Base-by-base conservation (phyloP, 768 basidiomycete species). In the Rossbeevera mucosa region DNA sequence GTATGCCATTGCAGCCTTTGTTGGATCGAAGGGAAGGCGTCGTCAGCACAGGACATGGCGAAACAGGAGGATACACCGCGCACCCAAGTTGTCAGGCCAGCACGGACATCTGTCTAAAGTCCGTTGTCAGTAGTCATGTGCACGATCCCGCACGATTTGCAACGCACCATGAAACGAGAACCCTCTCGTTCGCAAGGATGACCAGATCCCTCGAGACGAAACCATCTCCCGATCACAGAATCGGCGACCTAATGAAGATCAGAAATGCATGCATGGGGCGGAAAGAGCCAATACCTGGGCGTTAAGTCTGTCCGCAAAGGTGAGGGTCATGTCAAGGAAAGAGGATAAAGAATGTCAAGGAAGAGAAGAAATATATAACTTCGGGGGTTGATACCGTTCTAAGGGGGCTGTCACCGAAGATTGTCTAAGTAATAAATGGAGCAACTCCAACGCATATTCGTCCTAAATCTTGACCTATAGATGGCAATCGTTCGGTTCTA, bases 41-140 rank as follows among this genome's bases (percentile, higher is more conserved):
- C 4, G 29, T 56, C 52, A 59, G 51, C 21, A 30, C 28, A 51
- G 14, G 28, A 33, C 36, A 26, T 38, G 50, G 38, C 53, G 53
- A 41, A 47, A 49, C 7, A 45, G 1, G 25, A 29, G 14, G 8
- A 24, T 13, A n/a, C 8, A 11, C n/a, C 14, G 55, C 83, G 64
- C 60, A 87, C 87, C 86, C 86, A 90, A 71, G 88, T 90, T 51
- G 88, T 90, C 31, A 90, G 20, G 29, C 88, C 88, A 20, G 88
- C 88, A 51, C 87, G 85, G 51, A 90, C 72, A 69, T 90, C 88
- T 26, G 85, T 88, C 85, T 88, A 43, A 9, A 24, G 29, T 9
- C 20, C 36, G 24, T 26, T 6, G 45, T 70, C n/a, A 61, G 52
- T 21, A 13, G 12, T 12, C 7, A 43, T 18, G 18, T 16, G 41